phyloP scores from a whole-genome alignment of 139 green algal genomes.

The Ostreobium quekettii region DNA sequence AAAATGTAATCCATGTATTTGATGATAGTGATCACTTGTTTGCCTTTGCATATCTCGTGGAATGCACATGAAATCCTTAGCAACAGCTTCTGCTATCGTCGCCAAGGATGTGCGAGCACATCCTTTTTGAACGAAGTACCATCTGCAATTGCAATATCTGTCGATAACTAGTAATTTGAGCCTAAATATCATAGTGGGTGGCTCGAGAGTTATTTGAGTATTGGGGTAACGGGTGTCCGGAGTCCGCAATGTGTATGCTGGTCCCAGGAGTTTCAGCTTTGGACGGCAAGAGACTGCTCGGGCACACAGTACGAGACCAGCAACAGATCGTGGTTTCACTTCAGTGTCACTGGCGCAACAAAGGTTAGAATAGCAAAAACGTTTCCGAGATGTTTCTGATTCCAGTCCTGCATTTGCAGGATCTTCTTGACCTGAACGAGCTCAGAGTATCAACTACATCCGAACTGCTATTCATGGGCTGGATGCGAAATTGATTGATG shows the following conservation, averaged over 20 bases:
- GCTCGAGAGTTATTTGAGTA: slow-evolving; percentile 6
- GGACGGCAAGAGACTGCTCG: slow-evolving; percentile 31
- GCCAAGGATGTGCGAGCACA: no score
- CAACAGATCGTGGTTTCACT: slow-evolving; percentile 45
- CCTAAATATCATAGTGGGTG: background rate
- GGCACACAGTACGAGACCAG: slow-evolving; percentile 26
- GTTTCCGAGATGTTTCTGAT: no score
- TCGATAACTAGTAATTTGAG: background rate
- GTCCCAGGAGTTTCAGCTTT: slow-evolving; percentile 36
- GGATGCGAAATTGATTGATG: no score
- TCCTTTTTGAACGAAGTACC: no score
- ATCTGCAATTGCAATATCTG: background rate
- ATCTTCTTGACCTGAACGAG: background rate
- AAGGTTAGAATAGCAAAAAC: slow-evolving; percentile 10
- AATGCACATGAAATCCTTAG: no score
- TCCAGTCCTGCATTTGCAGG: no score
- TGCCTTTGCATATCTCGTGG: no score
- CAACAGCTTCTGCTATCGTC: no score
- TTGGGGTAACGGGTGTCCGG: background rate
- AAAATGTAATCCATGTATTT: no score
- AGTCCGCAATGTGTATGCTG: background rate
- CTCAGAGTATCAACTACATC: background rate
- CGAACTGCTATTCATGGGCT: no score
- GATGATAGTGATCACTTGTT: no score
- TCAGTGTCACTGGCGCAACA: slow-evolving; percentile 26